A percentile compares a stretch with the other conserved stretches of the same genome.
These are phyloP conservation scores for Penicillium subrubescens DNA, from an alignment of 495 filamentous ascomycete genomes.

Conservation along the genomic window DNA sequence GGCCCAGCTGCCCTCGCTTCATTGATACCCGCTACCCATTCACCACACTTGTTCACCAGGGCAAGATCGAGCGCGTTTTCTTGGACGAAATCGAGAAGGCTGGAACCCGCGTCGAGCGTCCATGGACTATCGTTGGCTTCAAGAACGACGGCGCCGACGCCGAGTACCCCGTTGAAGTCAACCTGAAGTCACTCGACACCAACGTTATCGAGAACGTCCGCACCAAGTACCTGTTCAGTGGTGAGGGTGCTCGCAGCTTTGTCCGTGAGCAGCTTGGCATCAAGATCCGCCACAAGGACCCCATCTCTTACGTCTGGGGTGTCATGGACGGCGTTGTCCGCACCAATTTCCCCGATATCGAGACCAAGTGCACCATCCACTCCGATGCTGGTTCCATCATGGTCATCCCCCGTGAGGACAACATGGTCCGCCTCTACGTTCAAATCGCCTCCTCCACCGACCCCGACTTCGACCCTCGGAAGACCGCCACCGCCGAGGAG, in stretches of 20 bases:
- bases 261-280: conserved; percentile 61
- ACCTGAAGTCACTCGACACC: conserved; percentile 74
- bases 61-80: conserved; percentile 66
- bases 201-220: conserved; percentile 64
- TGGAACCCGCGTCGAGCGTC: conserved; percentile 57
- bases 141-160: conserved; percentile 56
- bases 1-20: conserved; percentile 64
- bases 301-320: conserved; percentile 71
- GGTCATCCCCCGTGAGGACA: conserved; percentile 79
- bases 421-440: conserved; percentile 75
- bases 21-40: conserved; percentile 69
- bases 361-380: conserved; percentile 88
- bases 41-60: conserved; percentile 66
- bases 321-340: conserved; percentile 82
- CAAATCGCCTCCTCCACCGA: conserved; percentile 69
- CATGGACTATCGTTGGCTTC: conserved; percentile 65
- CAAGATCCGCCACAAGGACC: conserved; percentile 63
- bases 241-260: conserved; percentile 66
- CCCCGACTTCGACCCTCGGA: conserved; percentile 55
- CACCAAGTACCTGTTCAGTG: conserved; percentile 67
- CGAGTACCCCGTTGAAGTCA: conserved; percentile 65
- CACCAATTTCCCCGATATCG: conserved; percentile 87
- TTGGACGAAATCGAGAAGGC: conserved; percentile 64
- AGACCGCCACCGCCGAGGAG: conserved; percentile 56
- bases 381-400: conserved; percentile 70